Evolutionary conservation across 2,329 filamentous ascomycete genomes (phyloP).

Genomic region (Sphaerulina vaccinii): DNA sequence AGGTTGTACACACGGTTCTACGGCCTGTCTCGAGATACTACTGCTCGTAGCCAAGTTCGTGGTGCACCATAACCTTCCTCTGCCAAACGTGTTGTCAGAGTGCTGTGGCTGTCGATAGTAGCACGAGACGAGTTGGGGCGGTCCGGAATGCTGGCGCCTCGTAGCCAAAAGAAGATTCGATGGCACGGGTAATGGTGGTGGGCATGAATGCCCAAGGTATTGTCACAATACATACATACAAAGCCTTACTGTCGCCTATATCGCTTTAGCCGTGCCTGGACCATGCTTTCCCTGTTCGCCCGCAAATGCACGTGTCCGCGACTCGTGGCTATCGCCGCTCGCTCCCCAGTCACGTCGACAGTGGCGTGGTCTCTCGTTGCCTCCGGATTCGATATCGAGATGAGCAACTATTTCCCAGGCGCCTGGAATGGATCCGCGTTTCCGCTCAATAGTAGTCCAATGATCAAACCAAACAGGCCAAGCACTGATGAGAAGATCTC

Average conservation of each 20-base stretch:
- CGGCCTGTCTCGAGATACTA: no score
- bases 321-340: no score
- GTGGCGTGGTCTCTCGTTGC: no score
- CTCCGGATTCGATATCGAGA: not conserved
- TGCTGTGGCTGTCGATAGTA: no score
- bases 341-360: not conserved
- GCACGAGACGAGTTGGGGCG: no score
- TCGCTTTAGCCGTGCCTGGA: not conserved
- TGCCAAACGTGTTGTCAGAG: no score
- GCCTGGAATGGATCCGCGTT: conserved; percentile 73
- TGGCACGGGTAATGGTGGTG: no score
- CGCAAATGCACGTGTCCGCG: conserved; percentile 4
- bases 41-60: no score
- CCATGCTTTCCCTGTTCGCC: conserved; percentile 1
- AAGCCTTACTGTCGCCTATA: conserved; percentile 9
- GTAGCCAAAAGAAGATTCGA: no score
- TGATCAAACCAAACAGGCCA: conserved; percentile 92
- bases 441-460: conserved; percentile 82
- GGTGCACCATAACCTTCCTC: no score
- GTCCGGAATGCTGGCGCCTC: no score
- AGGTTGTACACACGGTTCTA: no score
- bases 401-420: conserved; percentile 8
- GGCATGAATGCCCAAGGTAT: not conserved
- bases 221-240: conserved; percentile 15
- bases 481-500: conserved; percentile 99